Evolutionary conservation across 2,329 filamentous ascomycete species (phyloP), one percentile per base, ranked within the genome.

Genomic region (Ophiosphaerella korrae): DNA sequence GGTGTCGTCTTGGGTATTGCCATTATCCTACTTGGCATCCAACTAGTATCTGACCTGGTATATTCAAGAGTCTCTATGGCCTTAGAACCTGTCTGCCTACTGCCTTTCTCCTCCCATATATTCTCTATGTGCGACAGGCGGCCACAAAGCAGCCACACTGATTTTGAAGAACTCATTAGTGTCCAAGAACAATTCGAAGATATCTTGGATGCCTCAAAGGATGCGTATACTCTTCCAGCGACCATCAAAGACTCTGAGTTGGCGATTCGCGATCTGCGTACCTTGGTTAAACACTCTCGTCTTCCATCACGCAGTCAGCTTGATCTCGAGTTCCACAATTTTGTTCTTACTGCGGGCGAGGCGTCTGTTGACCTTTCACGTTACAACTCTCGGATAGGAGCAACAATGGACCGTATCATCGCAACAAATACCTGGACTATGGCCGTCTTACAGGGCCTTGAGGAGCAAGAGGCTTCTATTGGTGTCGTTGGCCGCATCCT

Each of bases 221-320:
- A 85, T 18, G 84, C 86, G 1, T 83, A 86, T 1, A 84, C 84
- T 1, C 75, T 94, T 3, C 89, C 89, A 0, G 78, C 89, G 60
- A 88, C 90, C 60, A 92, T 94, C 85, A 92, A 91, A 75, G 82
- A 85, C 8, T 86, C 87, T 2, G 89, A 93, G 71, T 79, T 84
- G 2, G 86, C 87, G 1, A 86, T 94, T 32, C 83, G 89, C 35
- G 89, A 92, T 62, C 75, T 94, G 21, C 84, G 88, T 29, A 87
- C 84, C 23, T 80, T 92, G 38, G 88, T 95, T 31, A 81, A 84
- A 34, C 85, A 87, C 73, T 90, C 87, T 60, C 80, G 84, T 18
- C 77, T 94, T 0, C 83, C 85, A 23, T 84, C 83, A 11, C 84
- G 84, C 26, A 82, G 88, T 32, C 87, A 92, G 71, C 81, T 95